Percentiles rank a stretch among this genome's conserved stretches.
Conservation (phyloP, 2,329 filamentous ascomycete species). For the Fusarium domesticum region DNA sequence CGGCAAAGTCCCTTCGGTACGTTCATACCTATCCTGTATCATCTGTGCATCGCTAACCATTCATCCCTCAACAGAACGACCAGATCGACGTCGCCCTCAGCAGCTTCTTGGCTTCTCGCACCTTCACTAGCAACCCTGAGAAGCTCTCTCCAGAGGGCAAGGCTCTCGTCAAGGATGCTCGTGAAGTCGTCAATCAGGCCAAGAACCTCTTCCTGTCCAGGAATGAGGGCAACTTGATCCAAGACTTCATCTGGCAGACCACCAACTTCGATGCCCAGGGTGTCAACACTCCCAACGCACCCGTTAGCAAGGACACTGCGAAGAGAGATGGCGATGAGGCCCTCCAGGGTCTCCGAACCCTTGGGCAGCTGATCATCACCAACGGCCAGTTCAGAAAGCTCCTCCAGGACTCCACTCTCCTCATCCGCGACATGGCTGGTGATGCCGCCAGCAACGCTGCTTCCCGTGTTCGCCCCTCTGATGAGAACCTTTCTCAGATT, state of each 20-base stretch:
- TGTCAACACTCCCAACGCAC: slow-evolving; percentile 60
- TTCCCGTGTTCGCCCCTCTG: slow-evolving; percentile 68
- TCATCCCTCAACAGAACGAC: slow-evolving; percentile 61
- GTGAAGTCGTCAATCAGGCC: slow-evolving; percentile 76
- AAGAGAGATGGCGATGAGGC: slow-evolving; percentile 82
- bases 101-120: slow-evolving; percentile 72
- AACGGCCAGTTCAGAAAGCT: slow-evolving; percentile 97
- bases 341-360: slow-evolving; percentile 78
- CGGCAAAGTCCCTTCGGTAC: slow-evolving; percentile 86
- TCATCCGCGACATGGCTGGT: slow-evolving; percentile 86
- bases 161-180: slow-evolving; percentile 72
- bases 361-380: slow-evolving; percentile 86
- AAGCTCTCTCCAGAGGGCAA: slow-evolving; percentile 82
- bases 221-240: slow-evolving; percentile 89
- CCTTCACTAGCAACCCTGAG: slow-evolving; percentile 65
- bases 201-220: slow-evolving; percentile 86
- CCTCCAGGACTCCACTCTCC: slow-evolving; percentile 72
- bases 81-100: slow-evolving; percentile 95
- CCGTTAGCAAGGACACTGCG: slow-evolving; percentile 71
- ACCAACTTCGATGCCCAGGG: slow-evolving; percentile 66
- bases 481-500: slow-evolving; percentile 73
- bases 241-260: slow-evolving; percentile 97
- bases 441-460: slow-evolving; percentile 83
- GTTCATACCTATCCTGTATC: too few species aligned
- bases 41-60: slow-evolving; percentile 11